phyloP scores from a whole-genome alignment of 192 early-diverging fungal species.

The Coemansia sp. region DNA sequence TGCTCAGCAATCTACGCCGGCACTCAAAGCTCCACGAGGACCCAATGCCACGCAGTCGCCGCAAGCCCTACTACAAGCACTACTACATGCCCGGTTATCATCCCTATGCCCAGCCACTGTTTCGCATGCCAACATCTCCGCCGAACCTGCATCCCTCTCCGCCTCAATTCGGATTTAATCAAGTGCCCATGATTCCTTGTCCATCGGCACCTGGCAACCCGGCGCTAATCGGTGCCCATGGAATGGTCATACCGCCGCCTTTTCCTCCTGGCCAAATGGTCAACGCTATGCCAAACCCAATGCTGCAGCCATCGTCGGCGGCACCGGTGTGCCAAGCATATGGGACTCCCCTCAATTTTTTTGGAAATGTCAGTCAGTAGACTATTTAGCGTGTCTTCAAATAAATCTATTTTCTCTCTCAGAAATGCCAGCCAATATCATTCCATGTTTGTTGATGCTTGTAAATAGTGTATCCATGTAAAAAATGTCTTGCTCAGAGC shows the following conservation, averaged over 20 bases:
- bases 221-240: neutral
- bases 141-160: neutral
- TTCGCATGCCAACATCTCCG: constrained; percentile 3
- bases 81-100: constrained; percentile 1
- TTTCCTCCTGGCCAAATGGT: neutral
- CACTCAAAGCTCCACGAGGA: constrained; percentile 53
- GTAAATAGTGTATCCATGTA: no score
- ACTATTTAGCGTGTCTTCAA: no score
- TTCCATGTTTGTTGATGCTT: no score
- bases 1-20: constrained; percentile 74
- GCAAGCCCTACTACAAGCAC: constrained; percentile 4
- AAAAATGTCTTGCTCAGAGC: no score
- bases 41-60: constrained; percentile 4
- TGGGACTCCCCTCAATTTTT: no score
- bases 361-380: no score
- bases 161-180: neutral
- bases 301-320: neutral
- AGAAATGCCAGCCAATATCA: no score
- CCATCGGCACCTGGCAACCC: neutral
- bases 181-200: neutral
- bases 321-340: neutral
- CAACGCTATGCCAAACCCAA: neutral
- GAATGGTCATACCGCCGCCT: neutral
- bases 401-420: no score
- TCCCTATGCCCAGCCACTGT: neutral